A percentile compares a stretch with the other conserved stretches of the same genome.
These are phyloP conservation scores for Candida silvicultrix DNA, from an alignment of 805 yeast species.

Conservation along the genomic window DNA sequence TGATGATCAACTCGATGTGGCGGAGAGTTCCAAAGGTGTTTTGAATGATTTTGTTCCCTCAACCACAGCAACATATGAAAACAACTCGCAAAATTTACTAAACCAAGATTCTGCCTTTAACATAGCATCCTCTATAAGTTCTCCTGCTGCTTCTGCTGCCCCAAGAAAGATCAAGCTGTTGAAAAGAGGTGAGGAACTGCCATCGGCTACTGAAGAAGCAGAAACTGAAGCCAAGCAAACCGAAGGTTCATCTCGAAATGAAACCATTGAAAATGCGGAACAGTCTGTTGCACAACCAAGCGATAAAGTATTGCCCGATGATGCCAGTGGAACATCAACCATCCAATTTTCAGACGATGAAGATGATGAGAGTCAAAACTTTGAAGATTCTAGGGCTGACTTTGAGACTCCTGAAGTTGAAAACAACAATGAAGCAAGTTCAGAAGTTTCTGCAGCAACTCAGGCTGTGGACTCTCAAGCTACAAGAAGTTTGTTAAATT, in stretches of 20 bases:
- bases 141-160: constrained; percentile 1
- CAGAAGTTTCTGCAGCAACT: background rate
- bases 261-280: background rate
- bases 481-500: constrained; percentile 1
- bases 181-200: constrained; percentile 30
- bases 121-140: background rate
- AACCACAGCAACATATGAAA: too few species aligned
- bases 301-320: constrained; percentile 2
- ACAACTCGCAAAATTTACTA: too few species aligned
- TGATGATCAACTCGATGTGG: constrained; percentile 2
- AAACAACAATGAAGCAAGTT: too few species aligned
- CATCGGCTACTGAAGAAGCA: constrained; percentile 7
- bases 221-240: background rate
- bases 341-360: constrained; percentile 16
- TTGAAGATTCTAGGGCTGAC: constrained; percentile 1
- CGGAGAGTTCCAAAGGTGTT: constrained; percentile 3
- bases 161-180: constrained; percentile 27
- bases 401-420: background rate
- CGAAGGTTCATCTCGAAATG: background rate
- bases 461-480: constrained; percentile 1
- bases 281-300: background rate
- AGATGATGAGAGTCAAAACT: constrained; percentile 1
- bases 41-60: constrained; percentile 11
- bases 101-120: too few species aligned
- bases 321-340: constrained; percentile 12